Conservation (phyloP, 441 rosid species). For the Aquilaria agallochum region DNA sequence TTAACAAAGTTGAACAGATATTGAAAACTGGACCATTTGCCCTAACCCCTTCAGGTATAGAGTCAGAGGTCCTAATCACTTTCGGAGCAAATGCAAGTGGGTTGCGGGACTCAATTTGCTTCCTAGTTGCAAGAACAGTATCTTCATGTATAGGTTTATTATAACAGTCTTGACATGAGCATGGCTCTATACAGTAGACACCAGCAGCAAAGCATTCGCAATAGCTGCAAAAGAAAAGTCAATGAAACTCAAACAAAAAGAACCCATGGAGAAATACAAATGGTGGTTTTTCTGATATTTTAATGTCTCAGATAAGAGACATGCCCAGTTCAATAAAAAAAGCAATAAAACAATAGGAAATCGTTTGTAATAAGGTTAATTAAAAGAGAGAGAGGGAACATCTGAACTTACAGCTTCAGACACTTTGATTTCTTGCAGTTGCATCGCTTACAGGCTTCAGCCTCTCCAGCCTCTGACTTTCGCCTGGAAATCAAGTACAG, state of each 20-base stretch:
- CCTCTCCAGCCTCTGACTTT: constrained; percentile 36
- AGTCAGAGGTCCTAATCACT: not conserved
- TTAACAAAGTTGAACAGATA: constrained; percentile 4
- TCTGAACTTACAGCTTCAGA: constrained; percentile 77
- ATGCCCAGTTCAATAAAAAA: too few relatives aligned
- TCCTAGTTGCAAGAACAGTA: constrained; percentile 30
- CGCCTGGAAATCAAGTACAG: not conserved
- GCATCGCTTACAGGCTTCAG: constrained; percentile 79
- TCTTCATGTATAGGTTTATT: constrained; percentile 94
- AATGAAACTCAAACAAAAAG: not conserved
- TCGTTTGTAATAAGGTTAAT: too few relatives aligned
- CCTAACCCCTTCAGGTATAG: constrained; percentile 52
- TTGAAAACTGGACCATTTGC: constrained; percentile 4
- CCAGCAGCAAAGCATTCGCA: constrained; percentile 99
- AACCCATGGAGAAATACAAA: too few relatives aligned
- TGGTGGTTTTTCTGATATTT: too few relatives aligned
- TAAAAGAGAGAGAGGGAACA: not conserved
- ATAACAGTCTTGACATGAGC: constrained; percentile 88
- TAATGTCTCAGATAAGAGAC: too few relatives aligned
- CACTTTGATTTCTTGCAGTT: constrained; percentile 95
- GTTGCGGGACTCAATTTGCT: not conserved
- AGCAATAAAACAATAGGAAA: too few relatives aligned
- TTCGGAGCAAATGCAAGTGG: not conserved
- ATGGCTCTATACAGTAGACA: constrained; percentile 93
- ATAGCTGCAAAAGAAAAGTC: constrained; percentile 45